These are phyloP conservation scores for Wickerhamiella parazyma DNA, from an alignment of 805 yeast species.

Conservation along the genomic window DNA sequence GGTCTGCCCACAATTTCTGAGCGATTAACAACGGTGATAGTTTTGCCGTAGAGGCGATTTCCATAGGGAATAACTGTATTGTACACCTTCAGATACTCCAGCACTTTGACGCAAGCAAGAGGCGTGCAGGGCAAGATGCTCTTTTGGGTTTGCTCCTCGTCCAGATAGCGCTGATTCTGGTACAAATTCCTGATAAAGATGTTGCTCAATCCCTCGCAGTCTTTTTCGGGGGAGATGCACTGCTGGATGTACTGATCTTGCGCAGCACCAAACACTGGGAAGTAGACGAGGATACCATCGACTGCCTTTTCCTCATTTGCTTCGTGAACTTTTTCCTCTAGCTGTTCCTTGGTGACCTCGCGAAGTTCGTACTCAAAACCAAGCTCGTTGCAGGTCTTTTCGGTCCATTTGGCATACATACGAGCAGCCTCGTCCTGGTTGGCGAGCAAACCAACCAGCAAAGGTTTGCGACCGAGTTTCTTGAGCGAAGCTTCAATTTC, in stretches of 20 bases:
- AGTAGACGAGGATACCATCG: conserved; percentile 91
- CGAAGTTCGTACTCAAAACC: conserved; percentile 78
- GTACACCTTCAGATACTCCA: conserved; percentile 82
- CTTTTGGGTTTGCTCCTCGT: conserved; percentile 49
- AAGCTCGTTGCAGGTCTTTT: conserved; percentile 69
- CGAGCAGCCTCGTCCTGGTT: conserved; percentile 90
- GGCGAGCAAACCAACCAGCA: conserved; percentile 81
- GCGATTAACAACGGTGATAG: conserved; percentile 78
- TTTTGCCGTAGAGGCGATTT: conserved; percentile 84
- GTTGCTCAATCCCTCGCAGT: conserved; percentile 91
- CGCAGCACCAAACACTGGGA: conserved; percentile 90
- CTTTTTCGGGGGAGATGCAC: conserved; percentile 79
- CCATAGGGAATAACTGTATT: conserved; percentile 74
- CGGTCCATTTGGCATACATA: conserved; percentile 94
- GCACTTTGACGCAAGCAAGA: conserved; percentile 80
- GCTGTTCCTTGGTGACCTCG: conserved; percentile 60
- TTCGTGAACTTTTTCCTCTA: conserved; percentile 68
- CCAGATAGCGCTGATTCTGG: conserved; percentile 79
- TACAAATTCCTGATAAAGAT: conserved; percentile 86
- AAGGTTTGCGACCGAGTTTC: conserved; percentile 45
- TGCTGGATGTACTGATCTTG: conserved; percentile 96
- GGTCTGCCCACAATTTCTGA: conserved; percentile 98
- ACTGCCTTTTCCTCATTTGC: conserved; percentile 68
- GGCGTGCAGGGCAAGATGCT: conserved; percentile 95
- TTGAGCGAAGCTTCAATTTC: conserved; percentile 54